phyloP scores from a whole-genome alignment of 352 stramenopile genomes.

The Paralagenidium karlingii region DNA sequence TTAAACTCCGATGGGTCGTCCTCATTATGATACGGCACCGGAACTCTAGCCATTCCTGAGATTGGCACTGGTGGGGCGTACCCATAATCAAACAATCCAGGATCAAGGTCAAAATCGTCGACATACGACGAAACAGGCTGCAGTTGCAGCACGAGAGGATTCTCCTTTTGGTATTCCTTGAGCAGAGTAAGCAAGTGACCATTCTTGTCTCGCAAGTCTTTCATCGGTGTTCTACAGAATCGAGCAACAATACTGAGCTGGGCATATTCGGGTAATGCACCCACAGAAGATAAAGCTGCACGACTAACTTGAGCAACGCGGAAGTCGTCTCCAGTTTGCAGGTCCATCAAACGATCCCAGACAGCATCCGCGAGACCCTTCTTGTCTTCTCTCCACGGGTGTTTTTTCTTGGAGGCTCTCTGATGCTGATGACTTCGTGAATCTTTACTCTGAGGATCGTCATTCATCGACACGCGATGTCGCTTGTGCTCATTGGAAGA shows the following conservation, averaged over 20 bases:
- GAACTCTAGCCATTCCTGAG: slow-evolving; percentile 27
- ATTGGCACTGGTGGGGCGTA: slow-evolving; percentile 55
- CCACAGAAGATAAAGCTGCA: slow-evolving; percentile 47
- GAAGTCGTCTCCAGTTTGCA: slow-evolving; percentile 47
- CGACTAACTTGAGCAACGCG: slow-evolving; percentile 58
- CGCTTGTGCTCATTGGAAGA: no score
- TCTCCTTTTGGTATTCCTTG: slow-evolving; percentile 60
- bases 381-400: slow-evolving; percentile 26
- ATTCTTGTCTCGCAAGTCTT: slow-evolving; percentile 65
- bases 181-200: slow-evolving; percentile 57
- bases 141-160: slow-evolving; percentile 37
- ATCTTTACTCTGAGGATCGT: no score
- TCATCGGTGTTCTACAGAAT: slow-evolving; percentile 48
- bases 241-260: slow-evolving; percentile 57
- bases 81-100: slow-evolving; percentile 45
- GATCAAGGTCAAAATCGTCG: slow-evolving; percentile 24
- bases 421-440: no score
- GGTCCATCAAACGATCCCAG: slow-evolving; percentile 70
- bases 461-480: no score
- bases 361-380: slow-evolving; percentile 44
- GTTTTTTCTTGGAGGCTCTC: no score
- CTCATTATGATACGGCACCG: slow-evolving; percentile 47
- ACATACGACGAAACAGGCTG: slow-evolving; percentile 31
- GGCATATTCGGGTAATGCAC: slow-evolving; percentile 56
- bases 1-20: no score